Evolutionary conservation across 805 yeast genomes (phyloP).

Genomic region (Pichia scutulata): DNA sequence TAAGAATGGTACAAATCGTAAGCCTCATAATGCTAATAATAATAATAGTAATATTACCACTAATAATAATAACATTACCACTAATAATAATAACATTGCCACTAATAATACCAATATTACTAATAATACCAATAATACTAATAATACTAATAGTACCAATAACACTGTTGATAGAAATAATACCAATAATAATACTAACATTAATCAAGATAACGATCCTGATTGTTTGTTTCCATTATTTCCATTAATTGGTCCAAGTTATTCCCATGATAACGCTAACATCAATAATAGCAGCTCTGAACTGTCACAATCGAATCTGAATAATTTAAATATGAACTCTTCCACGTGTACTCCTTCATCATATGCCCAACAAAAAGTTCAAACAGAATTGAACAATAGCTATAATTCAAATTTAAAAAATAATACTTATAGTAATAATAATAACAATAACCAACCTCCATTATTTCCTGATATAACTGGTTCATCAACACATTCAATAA

Average conservation of each 20-base stretch:
- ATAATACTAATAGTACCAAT: not conserved
- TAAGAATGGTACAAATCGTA: conserved; percentile 8
- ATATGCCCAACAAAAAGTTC: too few relatives aligned
- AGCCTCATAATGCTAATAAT: not conserved
- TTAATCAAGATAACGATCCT: conserved; percentile 18
- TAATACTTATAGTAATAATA: not conserved
- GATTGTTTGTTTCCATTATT: conserved; percentile 27
- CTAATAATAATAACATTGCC: not conserved
- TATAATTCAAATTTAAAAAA: too few relatives aligned
- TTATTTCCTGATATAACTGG: conserved; percentile 22
- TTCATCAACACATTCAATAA: conserved; percentile 22
- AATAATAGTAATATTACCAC: not conserved
- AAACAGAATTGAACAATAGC: too few relatives aligned
- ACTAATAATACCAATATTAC: not conserved
- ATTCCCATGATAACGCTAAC: conserved; percentile 11
- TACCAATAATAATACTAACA: conserved; percentile 12
- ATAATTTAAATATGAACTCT: conserved; percentile 12
- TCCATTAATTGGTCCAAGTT: conserved; percentile 28
- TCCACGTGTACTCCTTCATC: too few relatives aligned
- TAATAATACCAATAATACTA: not conserved
- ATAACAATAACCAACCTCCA: not conserved
- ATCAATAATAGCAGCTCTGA: not conserved
- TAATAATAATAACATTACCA: not conserved
- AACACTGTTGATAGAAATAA: not conserved
- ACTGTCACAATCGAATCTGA: conserved; percentile 19